Conservation (phyloP, 169 alveolate species). For the Babesia bigemina region DNA sequence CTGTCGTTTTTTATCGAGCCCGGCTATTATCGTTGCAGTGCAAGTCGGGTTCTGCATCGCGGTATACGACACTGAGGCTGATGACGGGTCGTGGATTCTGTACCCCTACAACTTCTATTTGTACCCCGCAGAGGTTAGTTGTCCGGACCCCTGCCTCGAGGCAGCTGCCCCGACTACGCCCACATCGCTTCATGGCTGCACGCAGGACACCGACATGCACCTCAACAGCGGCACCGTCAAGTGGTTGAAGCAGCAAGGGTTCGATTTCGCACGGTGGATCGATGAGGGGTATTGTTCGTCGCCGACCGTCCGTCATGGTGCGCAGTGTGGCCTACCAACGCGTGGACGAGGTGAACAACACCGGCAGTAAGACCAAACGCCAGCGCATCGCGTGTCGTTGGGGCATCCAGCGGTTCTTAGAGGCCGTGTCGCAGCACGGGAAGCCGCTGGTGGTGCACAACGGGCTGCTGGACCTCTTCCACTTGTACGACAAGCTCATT, state of each 20-base stretch:
- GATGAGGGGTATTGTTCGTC: slow-evolving; percentile 49
- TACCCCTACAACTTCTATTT: slow-evolving; percentile 71
- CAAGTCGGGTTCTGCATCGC: slow-evolving; percentile 73
- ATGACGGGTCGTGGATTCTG: slow-evolving; percentile 50
- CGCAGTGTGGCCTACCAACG: slow-evolving; percentile 33
- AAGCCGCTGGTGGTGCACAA: slow-evolving; percentile 77
- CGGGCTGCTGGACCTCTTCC: slow-evolving; percentile 73
- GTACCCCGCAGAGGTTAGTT: slow-evolving; percentile 40
- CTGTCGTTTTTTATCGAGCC: not conserved
- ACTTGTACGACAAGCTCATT: slow-evolving; percentile 68
- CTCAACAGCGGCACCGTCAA: slow-evolving; percentile 37
- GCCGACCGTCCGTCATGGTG: not conserved
- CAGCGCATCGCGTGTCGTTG: not conserved
- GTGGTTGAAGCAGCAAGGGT: slow-evolving; percentile 59
- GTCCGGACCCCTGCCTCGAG: not conserved
- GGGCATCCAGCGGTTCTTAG: slow-evolving; percentile 63
- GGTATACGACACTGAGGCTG: slow-evolving; percentile 13
- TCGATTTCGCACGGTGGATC: slow-evolving; percentile 55
- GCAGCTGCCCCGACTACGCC: too few relatives aligned
- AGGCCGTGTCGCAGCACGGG: slow-evolving; percentile 53
- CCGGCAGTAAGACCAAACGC: not conserved
- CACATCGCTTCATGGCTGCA: not conserved
- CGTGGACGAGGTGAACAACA: not conserved
- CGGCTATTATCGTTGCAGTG: slow-evolving; percentile 34
- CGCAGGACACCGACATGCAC: slow-evolving; percentile 33